These are phyloP conservation scores for Diutina sp. DNA, from an alignment of 1,139 yeast species.

Conservation along the genomic window DNA sequence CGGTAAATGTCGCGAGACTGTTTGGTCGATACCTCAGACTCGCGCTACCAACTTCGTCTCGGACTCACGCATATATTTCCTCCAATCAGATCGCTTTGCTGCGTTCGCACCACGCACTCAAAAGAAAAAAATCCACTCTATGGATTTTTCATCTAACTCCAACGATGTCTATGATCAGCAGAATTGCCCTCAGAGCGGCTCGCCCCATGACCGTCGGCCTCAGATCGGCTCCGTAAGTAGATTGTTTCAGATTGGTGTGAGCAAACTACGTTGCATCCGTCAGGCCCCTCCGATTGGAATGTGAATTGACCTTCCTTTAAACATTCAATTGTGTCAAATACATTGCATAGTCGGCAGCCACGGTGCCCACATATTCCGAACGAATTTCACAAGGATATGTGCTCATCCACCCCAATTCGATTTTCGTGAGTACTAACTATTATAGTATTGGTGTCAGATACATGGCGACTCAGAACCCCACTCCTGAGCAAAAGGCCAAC, in stretches of 20 bases:
- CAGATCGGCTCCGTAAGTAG: conserved; percentile 22
- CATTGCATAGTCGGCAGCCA: neutral
- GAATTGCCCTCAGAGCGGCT: conserved; percentile 35
- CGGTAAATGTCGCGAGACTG: neutral
- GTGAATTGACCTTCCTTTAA: neutral
- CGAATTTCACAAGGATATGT: neutral
- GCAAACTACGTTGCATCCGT: neutral
- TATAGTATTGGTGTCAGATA: conserved; percentile 48
- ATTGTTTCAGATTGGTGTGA: neutral
- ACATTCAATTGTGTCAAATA: neutral
- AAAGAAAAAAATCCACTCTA: conserved; percentile 4
- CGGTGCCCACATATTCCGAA: neutral
- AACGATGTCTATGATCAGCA: conserved; percentile 31
- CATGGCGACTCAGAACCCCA: conserved; percentile 49
- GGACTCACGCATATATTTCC: neutral
- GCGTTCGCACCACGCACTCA: conserved; percentile 3
- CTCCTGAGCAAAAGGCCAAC: conserved; percentile 80
- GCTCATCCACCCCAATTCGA: neutral
- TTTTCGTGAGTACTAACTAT: conserved; percentile 11
- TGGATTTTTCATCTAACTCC: neutral
- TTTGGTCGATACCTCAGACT: conserved; percentile 3
- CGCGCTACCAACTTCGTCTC: conserved; percentile 3
- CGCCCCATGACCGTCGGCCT: conserved; percentile 25
- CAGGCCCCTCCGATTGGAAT: neutral
- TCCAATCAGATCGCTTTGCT: conserved; percentile 4